Evolutionary conservation across 2,329 filamentous ascomycete species (phyloP).

Genomic region (Colletotrichum sansevieriae): DNA sequence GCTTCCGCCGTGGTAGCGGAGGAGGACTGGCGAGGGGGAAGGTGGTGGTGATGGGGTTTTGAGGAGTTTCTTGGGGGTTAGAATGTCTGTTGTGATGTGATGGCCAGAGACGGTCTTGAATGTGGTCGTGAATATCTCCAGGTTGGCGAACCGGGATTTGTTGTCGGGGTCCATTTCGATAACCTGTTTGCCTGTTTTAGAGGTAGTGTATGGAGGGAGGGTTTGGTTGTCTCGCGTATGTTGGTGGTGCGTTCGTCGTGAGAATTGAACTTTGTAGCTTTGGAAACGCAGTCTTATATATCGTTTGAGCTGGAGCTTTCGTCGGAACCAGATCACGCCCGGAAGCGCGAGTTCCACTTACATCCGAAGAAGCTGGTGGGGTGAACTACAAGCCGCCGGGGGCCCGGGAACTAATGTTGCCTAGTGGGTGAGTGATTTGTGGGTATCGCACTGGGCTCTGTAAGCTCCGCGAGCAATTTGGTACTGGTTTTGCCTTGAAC

Average conservation of each 20-base stretch:
- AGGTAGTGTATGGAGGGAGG: not conserved
- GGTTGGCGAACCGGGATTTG: constrained; percentile 13
- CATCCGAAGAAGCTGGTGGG: not conserved
- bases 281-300: not conserved
- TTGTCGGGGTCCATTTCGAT: constrained; percentile 9
- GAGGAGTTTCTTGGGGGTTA: constrained; percentile 46
- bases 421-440: not conserved
- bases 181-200: not conserved
- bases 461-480: not conserved
- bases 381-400: not conserved
- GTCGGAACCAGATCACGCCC: not conserved
- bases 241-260: not conserved
- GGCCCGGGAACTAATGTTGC: not conserved
- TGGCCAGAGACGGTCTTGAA: constrained; percentile 25
- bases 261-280: not conserved
- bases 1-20: constrained; percentile 47
- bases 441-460: not conserved
- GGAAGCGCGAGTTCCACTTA: not conserved
- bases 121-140: constrained; percentile 7
- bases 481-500: too few relatives aligned
- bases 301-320: not conserved
- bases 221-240: not conserved
- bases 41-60: not conserved
- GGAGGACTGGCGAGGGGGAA: not conserved
- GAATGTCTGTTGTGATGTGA: constrained; percentile 40